Percentiles rank a stretch among this genome's conserved stretches.
phyloP scores from a whole-genome alignment of 176 grass and related monocot species.

The Carex scoparia region DNA sequence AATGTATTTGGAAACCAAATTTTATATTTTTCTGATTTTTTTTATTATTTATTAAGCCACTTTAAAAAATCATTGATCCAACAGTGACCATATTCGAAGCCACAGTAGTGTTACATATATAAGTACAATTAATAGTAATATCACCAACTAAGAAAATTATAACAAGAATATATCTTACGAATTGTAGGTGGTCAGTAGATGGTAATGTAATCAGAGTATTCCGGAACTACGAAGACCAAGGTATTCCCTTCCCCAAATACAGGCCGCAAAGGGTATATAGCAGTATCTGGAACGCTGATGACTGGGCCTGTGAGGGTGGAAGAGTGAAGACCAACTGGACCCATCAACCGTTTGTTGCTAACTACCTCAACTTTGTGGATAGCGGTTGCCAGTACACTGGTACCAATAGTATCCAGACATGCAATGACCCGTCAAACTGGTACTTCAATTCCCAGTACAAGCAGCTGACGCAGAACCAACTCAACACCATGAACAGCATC shows the following conservation, averaged over 20 bases:
- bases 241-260: constrained; percentile 45
- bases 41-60: no score
- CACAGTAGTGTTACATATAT: neutral
- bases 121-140: neutral
- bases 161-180: neutral
- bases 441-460: constrained; percentile 24
- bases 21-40: no score
- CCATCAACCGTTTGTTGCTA: constrained; percentile 51
- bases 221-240: constrained; percentile 47
- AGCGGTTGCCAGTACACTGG: constrained; percentile 44
- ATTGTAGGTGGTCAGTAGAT: constrained; percentile 57
- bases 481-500: constrained; percentile 24
- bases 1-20: no score
- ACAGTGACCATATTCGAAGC: no score
- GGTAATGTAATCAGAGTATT: constrained; percentile 41
- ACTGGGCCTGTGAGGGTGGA: constrained; percentile 73
- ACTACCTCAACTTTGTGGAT: constrained; percentile 40
- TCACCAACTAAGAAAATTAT: neutral
- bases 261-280: constrained; percentile 52
- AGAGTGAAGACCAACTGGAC: constrained; percentile 64
- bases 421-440: constrained; percentile 31
- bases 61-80: no score
- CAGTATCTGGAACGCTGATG: constrained; percentile 86
- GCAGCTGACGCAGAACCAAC: constrained; percentile 25
- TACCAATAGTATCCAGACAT: neutral